These are phyloP conservation scores for Cercospora zeae-maydis DNA, from an alignment of 2,329 filamentous ascomycete genomes.

Conservation along the genomic window DNA sequence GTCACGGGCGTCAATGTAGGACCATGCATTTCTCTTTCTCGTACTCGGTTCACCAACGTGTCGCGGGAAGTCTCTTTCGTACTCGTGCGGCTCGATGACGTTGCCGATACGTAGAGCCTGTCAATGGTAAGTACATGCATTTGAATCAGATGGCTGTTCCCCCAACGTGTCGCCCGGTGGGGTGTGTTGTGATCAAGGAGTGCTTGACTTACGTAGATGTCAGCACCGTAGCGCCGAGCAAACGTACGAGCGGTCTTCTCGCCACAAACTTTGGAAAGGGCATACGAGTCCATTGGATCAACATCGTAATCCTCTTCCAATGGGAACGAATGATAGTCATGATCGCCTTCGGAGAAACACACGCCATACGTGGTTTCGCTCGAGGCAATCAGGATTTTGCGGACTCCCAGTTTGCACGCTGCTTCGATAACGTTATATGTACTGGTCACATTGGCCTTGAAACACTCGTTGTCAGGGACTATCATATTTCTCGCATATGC, in stretches of 20 bases:
- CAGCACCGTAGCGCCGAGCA: conserved; percentile 52
- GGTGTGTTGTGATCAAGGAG: no score
- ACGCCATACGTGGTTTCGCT: conserved; percentile 61
- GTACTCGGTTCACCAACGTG: conserved; percentile 48
- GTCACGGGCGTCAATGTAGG: conserved; percentile 61
- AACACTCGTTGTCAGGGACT: conserved; percentile 59
- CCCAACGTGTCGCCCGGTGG: no score
- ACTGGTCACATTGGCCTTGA: conserved; percentile 52
- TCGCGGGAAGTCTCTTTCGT: conserved; percentile 45
- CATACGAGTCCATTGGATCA: conserved; percentile 61
- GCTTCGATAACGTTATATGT: conserved; percentile 63
- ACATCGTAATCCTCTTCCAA: conserved; percentile 58
- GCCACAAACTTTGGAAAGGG: conserved; percentile 57
- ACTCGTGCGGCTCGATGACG: conserved; percentile 61
- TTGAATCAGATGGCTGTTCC: background rate
- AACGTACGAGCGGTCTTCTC: conserved; percentile 58
- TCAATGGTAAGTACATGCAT: conserved; percentile 28
- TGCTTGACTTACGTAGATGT: conserved; percentile 52
- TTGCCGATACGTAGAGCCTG: conserved; percentile 51
- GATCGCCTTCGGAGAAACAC: conserved; percentile 58
- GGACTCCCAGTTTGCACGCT: conserved; percentile 58
- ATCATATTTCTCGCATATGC: conserved; percentile 60
- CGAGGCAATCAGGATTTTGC: conserved; percentile 60
- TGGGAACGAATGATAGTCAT: conserved; percentile 56
- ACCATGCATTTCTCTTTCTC: conserved; percentile 59